These are phyloP conservation scores for Ophiostoma perfectum DNA, from an alignment of 2,329 filamentous ascomycete genomes.

Conservation along the genomic window DNA sequence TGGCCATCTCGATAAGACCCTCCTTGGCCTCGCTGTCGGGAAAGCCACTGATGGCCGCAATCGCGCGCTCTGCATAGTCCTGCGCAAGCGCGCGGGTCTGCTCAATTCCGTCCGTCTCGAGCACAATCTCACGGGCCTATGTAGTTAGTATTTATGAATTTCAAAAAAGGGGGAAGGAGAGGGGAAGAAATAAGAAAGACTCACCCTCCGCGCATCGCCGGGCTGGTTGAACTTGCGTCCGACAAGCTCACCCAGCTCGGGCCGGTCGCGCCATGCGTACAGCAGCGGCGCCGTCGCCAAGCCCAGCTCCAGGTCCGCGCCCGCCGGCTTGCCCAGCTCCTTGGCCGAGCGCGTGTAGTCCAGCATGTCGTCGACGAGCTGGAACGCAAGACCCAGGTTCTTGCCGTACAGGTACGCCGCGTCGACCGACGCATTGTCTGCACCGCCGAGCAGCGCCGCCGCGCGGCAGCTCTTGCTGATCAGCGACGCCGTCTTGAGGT, in stretches of 20 bases:
- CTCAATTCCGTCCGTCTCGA: constrained; percentile 78
- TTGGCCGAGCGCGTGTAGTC: constrained; percentile 84
- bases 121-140: constrained; percentile 81
- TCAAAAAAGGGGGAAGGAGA: neutral
- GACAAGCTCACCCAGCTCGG: constrained; percentile 78
- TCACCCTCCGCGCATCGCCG: constrained; percentile 79
- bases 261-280: constrained; percentile 89
- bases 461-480: constrained; percentile 96
- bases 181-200: constrained; percentile 31
- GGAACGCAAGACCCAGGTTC: constrained; percentile 91
- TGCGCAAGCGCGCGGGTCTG: constrained; percentile 87
- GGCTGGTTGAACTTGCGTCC: constrained; percentile 81
- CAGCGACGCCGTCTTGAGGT: constrained; percentile 90
- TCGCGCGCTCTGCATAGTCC: constrained; percentile 83
- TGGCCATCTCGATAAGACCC: constrained; percentile 87
- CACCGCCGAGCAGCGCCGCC: constrained; percentile 76
- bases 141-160: constrained; percentile 15
- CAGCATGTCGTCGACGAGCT: constrained; percentile 95
- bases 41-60: constrained; percentile 75
- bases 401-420: constrained; percentile 88
- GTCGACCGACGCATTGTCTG: constrained; percentile 72
- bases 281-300: constrained; percentile 88
- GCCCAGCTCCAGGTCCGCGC: constrained; percentile 87
- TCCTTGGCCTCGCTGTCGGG: constrained; percentile 93
- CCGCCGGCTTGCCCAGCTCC: constrained; percentile 90